These are phyloP conservation scores for Candida saitoana DNA, from an alignment of 805 yeast species.

Conservation along the genomic window DNA sequence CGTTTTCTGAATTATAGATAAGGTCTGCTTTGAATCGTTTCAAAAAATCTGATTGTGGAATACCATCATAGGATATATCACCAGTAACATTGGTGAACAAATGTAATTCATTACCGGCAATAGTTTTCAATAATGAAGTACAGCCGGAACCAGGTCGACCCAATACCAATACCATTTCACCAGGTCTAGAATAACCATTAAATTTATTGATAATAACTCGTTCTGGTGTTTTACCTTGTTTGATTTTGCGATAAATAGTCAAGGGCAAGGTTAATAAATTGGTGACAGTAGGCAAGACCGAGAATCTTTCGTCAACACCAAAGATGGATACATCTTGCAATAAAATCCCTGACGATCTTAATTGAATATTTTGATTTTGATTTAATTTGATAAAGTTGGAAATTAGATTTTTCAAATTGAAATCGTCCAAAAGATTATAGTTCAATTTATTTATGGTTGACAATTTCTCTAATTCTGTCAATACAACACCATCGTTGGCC, in stretches of 20 bases:
- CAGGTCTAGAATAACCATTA: constrained; percentile 39
- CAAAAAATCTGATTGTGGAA: constrained; percentile 24
- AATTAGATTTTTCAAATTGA: constrained; percentile 37
- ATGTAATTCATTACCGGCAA: constrained; percentile 35
- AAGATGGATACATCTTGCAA: constrained; percentile 35
- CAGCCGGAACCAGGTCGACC: constrained; percentile 44
- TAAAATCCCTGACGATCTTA: constrained; percentile 41
- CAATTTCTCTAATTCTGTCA: not conserved
- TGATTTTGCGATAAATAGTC: constrained; percentile 17
- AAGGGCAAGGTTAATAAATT: constrained; percentile 34
- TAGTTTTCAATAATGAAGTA: constrained; percentile 37
- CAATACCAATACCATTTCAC: constrained; percentile 37
- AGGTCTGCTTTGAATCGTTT: constrained; percentile 34
- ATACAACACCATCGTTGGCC: not conserved
- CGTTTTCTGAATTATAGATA: constrained; percentile 49
- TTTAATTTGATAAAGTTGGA: constrained; percentile 35
- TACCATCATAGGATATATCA: constrained; percentile 30
- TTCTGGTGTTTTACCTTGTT: constrained; percentile 16
- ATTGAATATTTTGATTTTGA: constrained; percentile 44
- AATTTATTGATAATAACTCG: constrained; percentile 17
- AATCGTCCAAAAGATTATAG: constrained; percentile 36
- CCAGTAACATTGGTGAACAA: constrained; percentile 31
- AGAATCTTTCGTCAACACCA: constrained; percentile 47
- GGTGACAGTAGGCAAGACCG: constrained; percentile 41
- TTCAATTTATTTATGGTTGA: constrained; percentile 7